Conservation (phyloP, 352 stramenopile species). For the Peronospora tabacina region DNA sequence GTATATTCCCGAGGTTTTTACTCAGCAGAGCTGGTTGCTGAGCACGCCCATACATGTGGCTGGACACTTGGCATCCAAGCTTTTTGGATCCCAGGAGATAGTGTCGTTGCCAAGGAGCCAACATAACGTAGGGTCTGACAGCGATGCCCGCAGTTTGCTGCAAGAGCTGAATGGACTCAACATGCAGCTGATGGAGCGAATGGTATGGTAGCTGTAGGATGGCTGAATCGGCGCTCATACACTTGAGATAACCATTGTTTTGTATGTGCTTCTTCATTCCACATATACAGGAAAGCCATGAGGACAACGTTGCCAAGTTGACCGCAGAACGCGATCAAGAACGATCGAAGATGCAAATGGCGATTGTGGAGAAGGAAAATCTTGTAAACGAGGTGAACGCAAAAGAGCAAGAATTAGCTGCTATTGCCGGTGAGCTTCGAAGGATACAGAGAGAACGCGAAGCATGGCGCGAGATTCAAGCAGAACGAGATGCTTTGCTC, state of each 20-base stretch:
- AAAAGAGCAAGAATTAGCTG: conserved; percentile 45
- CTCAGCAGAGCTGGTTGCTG: conserved; percentile 58
- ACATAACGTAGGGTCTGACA: conserved; percentile 18
- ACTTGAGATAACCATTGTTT: background rate
- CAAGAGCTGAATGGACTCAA: conserved; percentile 81
- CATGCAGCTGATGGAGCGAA: conserved; percentile 72
- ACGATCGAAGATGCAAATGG: conserved; percentile 54
- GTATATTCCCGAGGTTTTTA: conserved; percentile 41
- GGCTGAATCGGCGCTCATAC: background rate
- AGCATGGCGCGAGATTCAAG: conserved; percentile 68
- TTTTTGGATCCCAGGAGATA: conserved; percentile 55
- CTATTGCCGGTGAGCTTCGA: conserved; percentile 48
- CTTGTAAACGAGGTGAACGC: conserved; percentile 31
- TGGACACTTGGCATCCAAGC: conserved; percentile 46
- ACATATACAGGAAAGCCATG: conserved; percentile 48
- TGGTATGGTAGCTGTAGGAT: conserved; percentile 33
- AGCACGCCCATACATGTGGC: conserved; percentile 55
- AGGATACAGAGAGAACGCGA: conserved; percentile 69
- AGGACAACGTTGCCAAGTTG: conserved; percentile 59
- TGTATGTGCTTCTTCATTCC: conserved; percentile 1
- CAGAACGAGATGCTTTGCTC: conserved; percentile 65
- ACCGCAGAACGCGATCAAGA: conserved; percentile 78
- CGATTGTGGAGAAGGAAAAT: conserved; percentile 62
- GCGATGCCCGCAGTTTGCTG: conserved; percentile 61
- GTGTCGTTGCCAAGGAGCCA: conserved; percentile 18